A percentile compares a stretch with the other conserved stretches of the same genome.
Conservation (phyloP, 805 yeast species). For the Metschnikowia arizonensis region DNA sequence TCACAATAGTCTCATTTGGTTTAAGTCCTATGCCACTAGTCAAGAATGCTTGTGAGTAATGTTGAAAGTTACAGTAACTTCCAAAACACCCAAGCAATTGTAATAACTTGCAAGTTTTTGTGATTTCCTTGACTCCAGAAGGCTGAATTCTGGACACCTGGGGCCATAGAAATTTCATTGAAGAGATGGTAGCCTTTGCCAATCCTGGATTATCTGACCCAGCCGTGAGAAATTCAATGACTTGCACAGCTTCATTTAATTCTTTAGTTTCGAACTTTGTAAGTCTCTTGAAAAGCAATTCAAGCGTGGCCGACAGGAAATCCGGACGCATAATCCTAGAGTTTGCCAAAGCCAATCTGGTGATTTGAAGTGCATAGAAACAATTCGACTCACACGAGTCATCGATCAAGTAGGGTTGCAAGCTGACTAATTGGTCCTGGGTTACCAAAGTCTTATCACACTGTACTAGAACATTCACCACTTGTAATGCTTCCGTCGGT, state of each 20-base stretch:
- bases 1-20: conserved; percentile 51
- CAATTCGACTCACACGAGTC: conserved; percentile 42
- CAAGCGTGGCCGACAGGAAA: conserved; percentile 48
- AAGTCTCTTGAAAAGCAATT: conserved; percentile 48
- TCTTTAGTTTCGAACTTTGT: conserved; percentile 60
- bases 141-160: conserved; percentile 15
- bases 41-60: conserved; percentile 36
- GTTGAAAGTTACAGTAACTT: conserved; percentile 59
- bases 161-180: conserved; percentile 44
- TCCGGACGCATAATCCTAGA: conserved; percentile 44
- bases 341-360: conserved; percentile 46
- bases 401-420: conserved; percentile 62
- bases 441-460: conserved; percentile 50
- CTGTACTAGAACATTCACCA: conserved; percentile 55
- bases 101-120: conserved; percentile 47
- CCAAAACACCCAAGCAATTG: conserved; percentile 70
- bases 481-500: conserved; percentile 28
- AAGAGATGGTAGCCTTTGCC: conserved; percentile 61
- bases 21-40: conserved; percentile 40
- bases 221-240: conserved; percentile 54
- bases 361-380: conserved; percentile 50
- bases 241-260: conserved; percentile 69
- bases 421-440: conserved; percentile 60
- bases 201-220: conserved; percentile 45
- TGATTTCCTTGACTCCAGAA: conserved; percentile 20